These are phyloP conservation scores for Ogataea paradorogensis DNA, from an alignment of 805 yeast genomes.

Conservation along the genomic window DNA sequence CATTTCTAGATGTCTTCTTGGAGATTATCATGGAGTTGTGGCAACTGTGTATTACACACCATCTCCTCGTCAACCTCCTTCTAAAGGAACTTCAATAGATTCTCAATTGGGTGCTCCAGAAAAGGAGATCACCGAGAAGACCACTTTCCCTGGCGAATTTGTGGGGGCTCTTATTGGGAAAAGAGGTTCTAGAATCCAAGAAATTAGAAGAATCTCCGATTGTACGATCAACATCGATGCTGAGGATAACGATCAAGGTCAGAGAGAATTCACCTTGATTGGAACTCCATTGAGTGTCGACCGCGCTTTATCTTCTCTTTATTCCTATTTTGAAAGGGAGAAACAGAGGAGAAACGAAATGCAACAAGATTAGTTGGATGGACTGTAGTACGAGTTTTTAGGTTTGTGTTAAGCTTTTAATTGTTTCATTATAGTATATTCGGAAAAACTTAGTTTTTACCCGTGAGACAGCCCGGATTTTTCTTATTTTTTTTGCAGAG, in stretches of 20 bases:
- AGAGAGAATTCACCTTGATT: conserved; percentile 66
- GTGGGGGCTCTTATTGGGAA: conserved; percentile 91
- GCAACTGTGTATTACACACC: conserved; percentile 67
- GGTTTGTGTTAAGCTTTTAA: neutral
- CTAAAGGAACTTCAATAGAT: conserved; percentile 14
- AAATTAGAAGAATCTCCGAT: conserved; percentile 73
- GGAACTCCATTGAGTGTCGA: conserved; percentile 59
- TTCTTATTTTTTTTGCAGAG: neutral
- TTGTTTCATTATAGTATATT: conserved; percentile 11
- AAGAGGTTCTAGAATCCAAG: conserved; percentile 81
- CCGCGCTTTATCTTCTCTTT: conserved; percentile 52
- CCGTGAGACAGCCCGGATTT: conserved; percentile 2
- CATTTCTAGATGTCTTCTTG: conserved; percentile 68
- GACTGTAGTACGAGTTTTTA: neutral
- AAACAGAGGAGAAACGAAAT: conserved; percentile 34
- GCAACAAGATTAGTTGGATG: conserved; percentile 6
- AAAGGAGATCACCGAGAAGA: conserved; percentile 38
- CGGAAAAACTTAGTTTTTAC: conserved; percentile 6
- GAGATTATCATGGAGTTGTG: conserved; percentile 66
- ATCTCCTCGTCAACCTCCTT: conserved; percentile 24
- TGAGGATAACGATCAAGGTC: conserved; percentile 59
- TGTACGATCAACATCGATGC: conserved; percentile 76
- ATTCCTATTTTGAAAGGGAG: conserved; percentile 58
- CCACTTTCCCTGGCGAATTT: conserved; percentile 70
- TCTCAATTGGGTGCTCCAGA: conserved; percentile 14